Percentiles rank a stretch among this genome's conserved stretches.
Evolutionary conservation across 768 basidiomycete species (phyloP).

Genomic region (Leccinum rimulosum): DNA sequence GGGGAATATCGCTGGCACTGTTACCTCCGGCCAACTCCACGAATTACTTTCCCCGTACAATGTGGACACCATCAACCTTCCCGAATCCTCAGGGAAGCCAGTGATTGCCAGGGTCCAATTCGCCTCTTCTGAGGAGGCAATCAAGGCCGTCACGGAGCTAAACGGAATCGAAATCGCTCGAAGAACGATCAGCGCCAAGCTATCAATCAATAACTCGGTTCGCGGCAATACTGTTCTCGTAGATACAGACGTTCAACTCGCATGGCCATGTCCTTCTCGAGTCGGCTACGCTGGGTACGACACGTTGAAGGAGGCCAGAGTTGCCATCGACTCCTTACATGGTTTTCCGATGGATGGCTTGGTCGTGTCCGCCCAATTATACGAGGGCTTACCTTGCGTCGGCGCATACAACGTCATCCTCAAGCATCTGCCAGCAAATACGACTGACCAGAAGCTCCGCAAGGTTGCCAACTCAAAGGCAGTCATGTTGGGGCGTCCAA

Average conservation of each 20-base stretch:
- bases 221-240: constrained; percentile 39
- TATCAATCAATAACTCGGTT: constrained; percentile 41
- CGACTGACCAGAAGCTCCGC: constrained; percentile 40
- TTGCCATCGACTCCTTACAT: constrained; percentile 46
- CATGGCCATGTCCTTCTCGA: constrained; percentile 57
- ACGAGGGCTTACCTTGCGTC: constrained; percentile 58
- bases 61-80: constrained; percentile 39
- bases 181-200: constrained; percentile 40
- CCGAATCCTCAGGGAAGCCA: constrained; percentile 24
- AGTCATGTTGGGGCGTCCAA: constrained; percentile 51
- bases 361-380: constrained; percentile 45
- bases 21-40: constrained; percentile 35
- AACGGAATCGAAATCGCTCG: constrained; percentile 45
- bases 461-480: constrained; percentile 47
- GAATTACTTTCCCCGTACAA: constrained; percentile 42
- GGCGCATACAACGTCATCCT: constrained; percentile 62
- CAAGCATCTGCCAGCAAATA: constrained; percentile 47
- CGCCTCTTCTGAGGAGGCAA: constrained; percentile 46
- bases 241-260: constrained; percentile 55
- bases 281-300: constrained; percentile 65
- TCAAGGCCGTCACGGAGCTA: constrained; percentile 48
- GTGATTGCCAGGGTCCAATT: constrained; percentile 46
- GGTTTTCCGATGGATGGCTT: constrained; percentile 37
- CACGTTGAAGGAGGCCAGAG: constrained; percentile 44
- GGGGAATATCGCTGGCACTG: constrained; percentile 43